phyloP scores from a whole-genome alignment of 805 yeast genomes.

The Pichia deserticola region DNA sequence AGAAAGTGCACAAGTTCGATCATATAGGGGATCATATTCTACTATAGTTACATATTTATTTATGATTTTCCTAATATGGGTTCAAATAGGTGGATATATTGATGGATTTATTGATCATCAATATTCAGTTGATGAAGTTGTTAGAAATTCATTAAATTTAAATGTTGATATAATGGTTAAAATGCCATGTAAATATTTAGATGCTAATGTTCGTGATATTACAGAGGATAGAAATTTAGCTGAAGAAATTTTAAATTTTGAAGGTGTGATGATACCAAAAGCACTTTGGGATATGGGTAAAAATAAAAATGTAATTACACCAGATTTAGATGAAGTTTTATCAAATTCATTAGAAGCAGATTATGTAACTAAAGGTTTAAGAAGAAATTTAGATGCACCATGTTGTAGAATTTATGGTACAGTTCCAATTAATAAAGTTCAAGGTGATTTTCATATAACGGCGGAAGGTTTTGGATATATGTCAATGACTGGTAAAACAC shows the following conservation, averaged over 20 bases:
- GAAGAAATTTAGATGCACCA: slow-evolving; percentile 47
- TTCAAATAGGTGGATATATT: slow-evolving; percentile 75
- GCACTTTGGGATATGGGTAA: slow-evolving; percentile 33
- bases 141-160: slow-evolving; percentile 52
- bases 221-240: slow-evolving; percentile 77
- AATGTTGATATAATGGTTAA: slow-evolving; percentile 76
- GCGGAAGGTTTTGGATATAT: slow-evolving; percentile 57
- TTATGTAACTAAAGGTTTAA: slow-evolving; percentile 39
- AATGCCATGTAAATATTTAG: slow-evolving; percentile 74
- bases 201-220: slow-evolving; percentile 68
- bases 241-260: slow-evolving; percentile 62
- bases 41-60: slow-evolving; percentile 57
- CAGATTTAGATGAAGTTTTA: slow-evolving; percentile 60
- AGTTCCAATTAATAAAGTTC: slow-evolving; percentile 76
- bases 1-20: slow-evolving; percentile 62
- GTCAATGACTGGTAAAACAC: slow-evolving; percentile 37
- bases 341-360: slow-evolving; percentile 62
- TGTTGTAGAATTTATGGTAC: slow-evolving; percentile 85
- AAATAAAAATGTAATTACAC: slow-evolving; percentile 40
- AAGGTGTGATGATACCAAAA: slow-evolving; percentile 53
- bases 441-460: slow-evolving; percentile 80
- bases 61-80: slow-evolving; percentile 67
- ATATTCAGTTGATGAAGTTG: slow-evolving; percentile 60
- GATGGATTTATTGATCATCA: slow-evolving; percentile 78
- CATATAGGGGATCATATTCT: slow-evolving; percentile 70